A percentile compares a stretch with the other conserved stretches of the same genome.
phyloP scores from a whole-genome alignment of 352 stramenopile species.

The Phytophthora meadii region DNA sequence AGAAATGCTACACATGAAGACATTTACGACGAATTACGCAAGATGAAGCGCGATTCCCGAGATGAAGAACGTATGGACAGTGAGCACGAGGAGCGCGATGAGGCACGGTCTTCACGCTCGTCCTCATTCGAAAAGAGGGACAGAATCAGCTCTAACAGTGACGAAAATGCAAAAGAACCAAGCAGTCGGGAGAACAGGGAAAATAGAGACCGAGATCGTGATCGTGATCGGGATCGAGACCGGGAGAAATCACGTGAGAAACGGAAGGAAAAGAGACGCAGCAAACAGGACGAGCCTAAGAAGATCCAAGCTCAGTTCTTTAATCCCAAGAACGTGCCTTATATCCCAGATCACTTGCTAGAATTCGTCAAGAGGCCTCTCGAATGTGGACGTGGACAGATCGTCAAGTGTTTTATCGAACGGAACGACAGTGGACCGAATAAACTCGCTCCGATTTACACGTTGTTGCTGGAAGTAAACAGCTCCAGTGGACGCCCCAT shows the following conservation, averaged over 20 bases:
- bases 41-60: slow-evolving; percentile 47
- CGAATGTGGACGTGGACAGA: slow-evolving; percentile 76
- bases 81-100: slow-evolving; percentile 12
- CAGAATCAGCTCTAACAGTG: slow-evolving; percentile 28
- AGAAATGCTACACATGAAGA: slow-evolving; percentile 48
- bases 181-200: slow-evolving; percentile 12
- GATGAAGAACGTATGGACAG: slow-evolving; percentile 27
- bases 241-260: slow-evolving; percentile 56
- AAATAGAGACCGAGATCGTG: slow-evolving; percentile 19
- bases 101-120: slow-evolving; percentile 9
- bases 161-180: slow-evolving; percentile 48
- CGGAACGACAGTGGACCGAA: slow-evolving; percentile 81
- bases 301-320: slow-evolving; percentile 81
- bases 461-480: slow-evolving; percentile 83
- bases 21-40: slow-evolving; percentile 68
- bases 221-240: slow-evolving; percentile 5
- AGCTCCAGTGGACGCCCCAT: slow-evolving; percentile 85
- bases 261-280: slow-evolving; percentile 59
- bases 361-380: slow-evolving; percentile 84
- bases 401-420: slow-evolving; percentile 92
- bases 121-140: slow-evolving; percentile 39
- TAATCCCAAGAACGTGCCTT: slow-evolving; percentile 84
- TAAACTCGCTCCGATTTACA: slow-evolving; percentile 86
- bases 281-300: slow-evolving; percentile 75
- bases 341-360: slow-evolving; percentile 81